phyloP scores from a whole-genome alignment of 768 basidiomycete genomes.

The Lentinula raphanica region DNA sequence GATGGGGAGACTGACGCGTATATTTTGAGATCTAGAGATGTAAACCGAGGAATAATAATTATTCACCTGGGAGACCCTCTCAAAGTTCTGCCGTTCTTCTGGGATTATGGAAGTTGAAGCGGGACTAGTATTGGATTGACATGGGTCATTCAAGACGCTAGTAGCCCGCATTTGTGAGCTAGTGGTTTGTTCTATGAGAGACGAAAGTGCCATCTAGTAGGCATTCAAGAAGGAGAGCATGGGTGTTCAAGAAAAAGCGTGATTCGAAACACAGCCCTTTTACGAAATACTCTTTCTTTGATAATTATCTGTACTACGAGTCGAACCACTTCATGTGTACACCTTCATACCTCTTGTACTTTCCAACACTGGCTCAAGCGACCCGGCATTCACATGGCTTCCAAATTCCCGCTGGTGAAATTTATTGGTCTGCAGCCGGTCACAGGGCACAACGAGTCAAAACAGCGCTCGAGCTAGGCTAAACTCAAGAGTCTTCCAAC shows the following conservation, averaged over 20 bases:
- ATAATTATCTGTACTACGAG: no score
- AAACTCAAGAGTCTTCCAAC: not conserved
- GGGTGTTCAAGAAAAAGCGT: not conserved
- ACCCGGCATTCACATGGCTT: no score
- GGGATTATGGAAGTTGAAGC: not conserved
- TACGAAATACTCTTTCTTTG: no score
- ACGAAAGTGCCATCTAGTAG: not conserved
- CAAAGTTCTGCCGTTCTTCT: not conserved
- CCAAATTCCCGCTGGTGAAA: no score
- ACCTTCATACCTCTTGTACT: no score
- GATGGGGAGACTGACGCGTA: no score
- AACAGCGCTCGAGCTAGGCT: not conserved
- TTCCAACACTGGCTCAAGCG: no score
- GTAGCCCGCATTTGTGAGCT: not conserved
- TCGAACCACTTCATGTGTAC: no score
- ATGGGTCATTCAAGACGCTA: not conserved
- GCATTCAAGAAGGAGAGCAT: not conserved
- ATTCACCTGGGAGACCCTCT: not conserved
- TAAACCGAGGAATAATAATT: not conserved
- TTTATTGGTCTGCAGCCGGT: no score
- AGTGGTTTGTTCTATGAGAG: not conserved
- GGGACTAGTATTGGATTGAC: not conserved
- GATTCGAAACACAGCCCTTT: no score
- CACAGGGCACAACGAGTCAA: no score
- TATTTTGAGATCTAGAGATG: not conserved